Base-by-base conservation (phyloP, 768 basidiomycete species). In the Mycena vulgaris region DNA sequence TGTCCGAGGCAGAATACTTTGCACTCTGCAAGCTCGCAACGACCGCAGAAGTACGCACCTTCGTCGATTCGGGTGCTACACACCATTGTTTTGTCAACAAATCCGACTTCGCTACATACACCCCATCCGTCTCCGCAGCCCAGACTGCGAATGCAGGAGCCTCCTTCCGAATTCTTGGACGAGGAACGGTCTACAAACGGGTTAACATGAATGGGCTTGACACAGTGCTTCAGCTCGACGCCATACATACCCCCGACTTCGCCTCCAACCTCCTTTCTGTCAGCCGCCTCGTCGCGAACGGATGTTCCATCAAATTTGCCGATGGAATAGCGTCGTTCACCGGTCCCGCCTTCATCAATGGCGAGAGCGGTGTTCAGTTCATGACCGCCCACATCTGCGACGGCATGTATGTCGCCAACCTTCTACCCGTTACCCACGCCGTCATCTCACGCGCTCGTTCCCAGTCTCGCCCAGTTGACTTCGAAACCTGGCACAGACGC, bases 131-230 rank as follows among this genome's bases (percentile, higher is more conserved):
- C 27, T 30, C 14, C 8, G 35, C 23, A 7, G 25, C 48, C 7
- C 53, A 51, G 17, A 45, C 49, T 1, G 49, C 74, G 13, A 35
- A 57, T 2, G 35, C 39, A 7, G 63, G 63, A 3, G n/a, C 30
- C 25, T 31, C 30, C 14, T 63, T 72, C 47, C 17, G 37, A 7
- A 66, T 70, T 9, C 23, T 60, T 4, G 74, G 74, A 1, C 27
- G 33, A 27, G 72, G 74, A 4, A 33, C 17, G 3, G 52, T 53
- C 31, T 53, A 53, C 30, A 53, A 53, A n/a, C 13, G 21, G 3
- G 52, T 53, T n/a, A 19, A 33, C 3, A 53, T 53, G 52, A 35
- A 53, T 19, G 30, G 30, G 2, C 21, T 17, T 8, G 52, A 14
- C 5, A 53, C 52, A 17, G 19, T 53, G 2, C 21, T 53, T 3